phyloP scores from a whole-genome alignment of 164 flowering plant genomes.

The Taxillus chinensis region DNA sequence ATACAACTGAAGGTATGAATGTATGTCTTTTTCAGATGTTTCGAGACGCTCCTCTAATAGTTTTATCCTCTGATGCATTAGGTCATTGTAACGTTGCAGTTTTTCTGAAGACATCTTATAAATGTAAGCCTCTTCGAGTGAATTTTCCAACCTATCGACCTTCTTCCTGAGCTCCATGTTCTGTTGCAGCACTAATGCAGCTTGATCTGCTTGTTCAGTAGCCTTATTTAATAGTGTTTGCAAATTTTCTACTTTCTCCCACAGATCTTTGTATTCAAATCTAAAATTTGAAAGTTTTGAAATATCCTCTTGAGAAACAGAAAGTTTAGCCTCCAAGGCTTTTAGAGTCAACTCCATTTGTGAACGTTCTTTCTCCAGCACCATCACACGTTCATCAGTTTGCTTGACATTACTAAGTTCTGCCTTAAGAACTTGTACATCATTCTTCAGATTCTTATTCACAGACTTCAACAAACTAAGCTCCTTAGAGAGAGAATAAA shows the following conservation, averaged over 20 bases:
- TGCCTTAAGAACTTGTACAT: conserved; percentile 41
- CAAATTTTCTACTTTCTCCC: conserved; percentile 62
- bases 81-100: conserved; percentile 47
- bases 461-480: conserved; percentile 51
- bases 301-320: conserved; percentile 60
- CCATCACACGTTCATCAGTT: conserved; percentile 52
- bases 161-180: conserved; percentile 75
- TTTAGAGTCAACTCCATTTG: conserved; percentile 43
- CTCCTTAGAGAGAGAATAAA: conserved; percentile 43
- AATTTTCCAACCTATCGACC: conserved; percentile 74
- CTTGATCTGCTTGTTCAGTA: conserved; percentile 79
- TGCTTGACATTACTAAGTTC: conserved; percentile 37
- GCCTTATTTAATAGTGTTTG: conserved; percentile 64
- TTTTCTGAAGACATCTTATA: conserved; percentile 57
- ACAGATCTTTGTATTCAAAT: conserved; percentile 50
- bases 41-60: conserved; percentile 75
- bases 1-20: conserved; percentile 62
- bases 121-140: conserved; percentile 57
- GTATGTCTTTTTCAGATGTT: conserved; percentile 77
- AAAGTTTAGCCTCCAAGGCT: conserved; percentile 54
- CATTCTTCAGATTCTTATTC: conserved; percentile 53
- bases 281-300: conserved; percentile 49
- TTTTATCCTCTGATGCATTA: conserved; percentile 71
- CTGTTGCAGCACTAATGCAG: conserved; percentile 55
- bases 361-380: conserved; percentile 57